phyloP scores from a whole-genome alignment of 371 early-diverging fungal species.

The Fennellomyces sp. region DNA sequence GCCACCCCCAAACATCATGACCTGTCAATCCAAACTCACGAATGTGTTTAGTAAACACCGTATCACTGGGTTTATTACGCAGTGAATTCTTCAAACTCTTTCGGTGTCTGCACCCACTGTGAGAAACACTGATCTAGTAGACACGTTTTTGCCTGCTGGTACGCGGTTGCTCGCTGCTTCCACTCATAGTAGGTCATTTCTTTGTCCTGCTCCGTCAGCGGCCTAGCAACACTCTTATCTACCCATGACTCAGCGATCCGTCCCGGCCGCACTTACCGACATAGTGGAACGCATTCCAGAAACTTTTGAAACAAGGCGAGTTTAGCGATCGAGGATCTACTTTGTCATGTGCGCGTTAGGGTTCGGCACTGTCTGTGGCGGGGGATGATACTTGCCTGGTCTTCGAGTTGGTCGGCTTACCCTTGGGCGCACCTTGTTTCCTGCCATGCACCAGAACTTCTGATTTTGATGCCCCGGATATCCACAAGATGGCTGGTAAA shows the following conservation, averaged over 20 bases:
- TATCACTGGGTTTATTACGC: too few relatives aligned
- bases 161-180: constrained; percentile 42
- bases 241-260: neutral
- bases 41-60: too few relatives aligned
- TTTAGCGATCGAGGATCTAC: constrained; percentile 50
- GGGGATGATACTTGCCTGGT: constrained; percentile 33
- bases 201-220: neutral
- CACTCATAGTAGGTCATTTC: constrained; percentile 42
- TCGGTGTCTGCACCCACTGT: constrained; percentile 58
- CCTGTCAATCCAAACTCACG: too few relatives aligned
- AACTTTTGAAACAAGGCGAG: constrained; percentile 34
- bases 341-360: too few relatives aligned
- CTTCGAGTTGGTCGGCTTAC: constrained; percentile 42
- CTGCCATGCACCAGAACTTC: constrained; percentile 65
- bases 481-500: constrained; percentile 56
- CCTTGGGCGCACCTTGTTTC: constrained; percentile 56
- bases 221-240: neutral
- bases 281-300: too few relatives aligned
- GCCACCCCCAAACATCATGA: too few relatives aligned
- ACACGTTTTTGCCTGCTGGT: constrained; percentile 42
- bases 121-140: constrained; percentile 53
- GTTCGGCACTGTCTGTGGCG: constrained; percentile 12
- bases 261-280: too few relatives aligned
- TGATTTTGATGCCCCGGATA: constrained; percentile 39
- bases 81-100: constrained; percentile 27